Conservation (phyloP, 2,329 filamentous ascomycete species). For the Emmonsiellopsis sp. region DNA sequence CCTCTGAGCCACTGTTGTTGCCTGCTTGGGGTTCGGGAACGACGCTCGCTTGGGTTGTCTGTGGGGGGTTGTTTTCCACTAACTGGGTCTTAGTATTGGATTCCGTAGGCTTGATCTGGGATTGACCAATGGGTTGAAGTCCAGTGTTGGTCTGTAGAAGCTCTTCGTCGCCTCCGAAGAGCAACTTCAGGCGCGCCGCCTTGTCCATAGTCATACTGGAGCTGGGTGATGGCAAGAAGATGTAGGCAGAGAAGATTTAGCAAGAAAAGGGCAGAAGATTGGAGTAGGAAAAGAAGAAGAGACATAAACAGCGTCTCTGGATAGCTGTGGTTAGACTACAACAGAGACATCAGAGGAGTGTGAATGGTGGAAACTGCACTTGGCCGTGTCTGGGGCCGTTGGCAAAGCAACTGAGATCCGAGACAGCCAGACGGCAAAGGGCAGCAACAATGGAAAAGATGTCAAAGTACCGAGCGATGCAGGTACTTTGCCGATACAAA, state of each 20-base stretch:
- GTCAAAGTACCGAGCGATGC: no score
- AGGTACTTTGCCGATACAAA: no score
- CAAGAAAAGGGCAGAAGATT: neutral
- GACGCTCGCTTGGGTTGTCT: neutral
- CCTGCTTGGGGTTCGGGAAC: neutral
- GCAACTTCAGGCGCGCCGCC: constrained; percentile 18
- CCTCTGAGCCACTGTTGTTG: constrained; percentile 7
- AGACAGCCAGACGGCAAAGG: neutral
- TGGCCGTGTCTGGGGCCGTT: neutral
- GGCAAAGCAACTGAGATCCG: neutral
- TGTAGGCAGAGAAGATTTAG: neutral
- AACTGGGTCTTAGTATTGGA: neutral
- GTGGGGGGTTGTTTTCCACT: neutral
- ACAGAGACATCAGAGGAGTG: neutral
- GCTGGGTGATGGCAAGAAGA: neutral
- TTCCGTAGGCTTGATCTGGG: neutral
- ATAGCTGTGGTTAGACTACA: neutral
- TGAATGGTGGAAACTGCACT: neutral
- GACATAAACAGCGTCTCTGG: neutral
- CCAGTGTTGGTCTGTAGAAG: constrained; percentile 14
- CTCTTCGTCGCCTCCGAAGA: constrained; percentile 20
- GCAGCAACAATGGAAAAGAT: no score
- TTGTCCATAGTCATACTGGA: constrained; percentile 23
- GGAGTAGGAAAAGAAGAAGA: neutral
- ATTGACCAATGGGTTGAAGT: neutral